A percentile compares a stretch with the other conserved stretches of the same genome.
Evolutionary conservation across 306 rosid species (phyloP).

Genomic region (Luffa acutangula): DNA sequence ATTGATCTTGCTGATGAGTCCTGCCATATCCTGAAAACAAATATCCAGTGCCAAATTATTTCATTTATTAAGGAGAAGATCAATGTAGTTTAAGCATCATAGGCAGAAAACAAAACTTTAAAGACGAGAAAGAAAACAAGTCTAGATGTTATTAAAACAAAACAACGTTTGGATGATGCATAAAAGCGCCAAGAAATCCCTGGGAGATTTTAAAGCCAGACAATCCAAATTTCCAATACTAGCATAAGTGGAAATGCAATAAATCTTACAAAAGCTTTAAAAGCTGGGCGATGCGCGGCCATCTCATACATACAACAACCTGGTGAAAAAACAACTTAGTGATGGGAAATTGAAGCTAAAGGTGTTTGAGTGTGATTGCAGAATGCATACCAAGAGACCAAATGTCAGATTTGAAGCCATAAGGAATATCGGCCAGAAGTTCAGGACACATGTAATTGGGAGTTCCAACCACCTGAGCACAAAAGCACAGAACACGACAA

Average conservation of each 20-base stretch:
- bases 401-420: constrained; percentile 98
- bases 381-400: constrained; percentile 85
- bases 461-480: constrained; percentile 89
- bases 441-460: constrained; percentile 99
- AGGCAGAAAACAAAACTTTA: background rate
- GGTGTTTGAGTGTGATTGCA: background rate
- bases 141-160: background rate
- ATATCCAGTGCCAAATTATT: constrained; percentile 1
- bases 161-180: background rate
- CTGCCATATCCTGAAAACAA: constrained; percentile 93
- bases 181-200: background rate
- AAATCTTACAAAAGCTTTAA: constrained; percentile 91
- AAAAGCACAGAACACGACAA: background rate
- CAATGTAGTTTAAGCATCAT: background rate
- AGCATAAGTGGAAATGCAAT: background rate
- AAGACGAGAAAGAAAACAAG: background rate
- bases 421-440: constrained; percentile 97
- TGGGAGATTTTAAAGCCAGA: background rate
- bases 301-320: constrained; percentile 98
- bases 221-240: background rate
- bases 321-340: constrained; percentile 33
- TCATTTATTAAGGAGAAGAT: background rate
- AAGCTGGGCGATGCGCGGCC: constrained; percentile 99
- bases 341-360: constrained; percentile 4
- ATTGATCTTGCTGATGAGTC: constrained; percentile 92